Base-by-base conservation (phyloP, 2,329 filamentous ascomycete species). In the Chrysosporium queenslandicum region DNA sequence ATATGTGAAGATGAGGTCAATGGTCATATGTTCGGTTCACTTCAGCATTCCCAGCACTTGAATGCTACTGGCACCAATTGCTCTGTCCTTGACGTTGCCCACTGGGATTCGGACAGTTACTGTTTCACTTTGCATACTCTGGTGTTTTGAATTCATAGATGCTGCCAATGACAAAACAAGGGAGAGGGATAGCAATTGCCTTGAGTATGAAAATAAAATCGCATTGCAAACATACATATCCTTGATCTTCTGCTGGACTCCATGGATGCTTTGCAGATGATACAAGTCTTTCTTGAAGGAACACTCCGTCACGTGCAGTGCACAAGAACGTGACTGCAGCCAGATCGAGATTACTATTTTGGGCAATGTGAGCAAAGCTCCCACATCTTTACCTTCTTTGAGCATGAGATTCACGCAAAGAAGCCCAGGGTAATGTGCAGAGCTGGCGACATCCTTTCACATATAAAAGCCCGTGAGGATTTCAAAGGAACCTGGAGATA, bases 291-390 rank as follows among this genome's bases (percentile, higher is more conserved):
- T 23, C 21, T 30, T 16, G 21, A 16, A 6, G 36, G 46, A 7
- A 49, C 18, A 8, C 30, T 6, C 46, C 46, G n/a, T 49, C 46
- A 49, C 36, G 46, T 49, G 46, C 16, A 7, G n/a, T 21, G 11
- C 23, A 20, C 40, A 21, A 20, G 23, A 48, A 30, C 46, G 20
- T 48, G 32, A 48, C 46, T 18, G 11, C 7, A 8, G 23, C 12
- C 23, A 6, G 21, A 16, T 40, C 25, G n/a, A 23, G 11, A n/a
- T 29, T 29, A 7, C 37, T 40, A 11, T 12, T 21, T 40, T 40
- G 37, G 37, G 37, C 30, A 37, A 34, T 32, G 43, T 20, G 27
- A 45, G 42, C 40, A 43, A 43, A 27, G 23, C 40, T 43, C 12
- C 41, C 41, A 7, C 2, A 27, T 4, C 16, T 16, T 16, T 8